Evolutionary conservation across 2,329 filamentous ascomycete species (phyloP).

Genomic region (Ascosphaera pollenicola): DNA sequence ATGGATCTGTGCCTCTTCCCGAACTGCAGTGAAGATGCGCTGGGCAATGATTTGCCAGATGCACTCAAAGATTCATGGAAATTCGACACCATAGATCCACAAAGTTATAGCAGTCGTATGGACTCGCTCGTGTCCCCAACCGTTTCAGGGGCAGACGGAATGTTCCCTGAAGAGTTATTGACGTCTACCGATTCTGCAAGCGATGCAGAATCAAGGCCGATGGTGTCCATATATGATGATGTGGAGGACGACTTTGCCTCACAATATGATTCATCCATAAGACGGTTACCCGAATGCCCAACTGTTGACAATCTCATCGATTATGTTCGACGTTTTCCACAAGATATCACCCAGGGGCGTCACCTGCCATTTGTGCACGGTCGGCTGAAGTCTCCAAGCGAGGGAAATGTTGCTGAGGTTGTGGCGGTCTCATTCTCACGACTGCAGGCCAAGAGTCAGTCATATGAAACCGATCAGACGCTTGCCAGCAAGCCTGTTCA

Average conservation of each 20-base stretch:
- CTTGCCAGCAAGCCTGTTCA: not conserved
- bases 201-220: not conserved
- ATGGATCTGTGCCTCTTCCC: not conserved
- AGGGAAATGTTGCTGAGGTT: not conserved
- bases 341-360: not conserved
- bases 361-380: not conserved
- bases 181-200: not conserved
- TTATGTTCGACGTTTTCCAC: not conserved
- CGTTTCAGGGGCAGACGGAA: not conserved
- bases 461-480: not conserved
- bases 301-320: not conserved
- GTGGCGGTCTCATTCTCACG: not conserved
- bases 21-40: not conserved
- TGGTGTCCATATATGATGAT: not conserved
- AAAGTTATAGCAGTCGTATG: not conserved
- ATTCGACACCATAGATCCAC: not conserved
- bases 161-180: not conserved
- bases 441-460: not conserved
- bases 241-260: not conserved
- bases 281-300: not conserved
- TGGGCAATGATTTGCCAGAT: not conserved
- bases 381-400: not conserved
- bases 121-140: not conserved
- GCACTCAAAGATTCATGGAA: not conserved
- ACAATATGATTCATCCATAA: not conserved